A percentile compares a stretch with the other conserved stretches of the same genome.
Conservation (phyloP, 2,329 filamentous ascomycete species). For the Colletotrichum eleusines region DNA sequence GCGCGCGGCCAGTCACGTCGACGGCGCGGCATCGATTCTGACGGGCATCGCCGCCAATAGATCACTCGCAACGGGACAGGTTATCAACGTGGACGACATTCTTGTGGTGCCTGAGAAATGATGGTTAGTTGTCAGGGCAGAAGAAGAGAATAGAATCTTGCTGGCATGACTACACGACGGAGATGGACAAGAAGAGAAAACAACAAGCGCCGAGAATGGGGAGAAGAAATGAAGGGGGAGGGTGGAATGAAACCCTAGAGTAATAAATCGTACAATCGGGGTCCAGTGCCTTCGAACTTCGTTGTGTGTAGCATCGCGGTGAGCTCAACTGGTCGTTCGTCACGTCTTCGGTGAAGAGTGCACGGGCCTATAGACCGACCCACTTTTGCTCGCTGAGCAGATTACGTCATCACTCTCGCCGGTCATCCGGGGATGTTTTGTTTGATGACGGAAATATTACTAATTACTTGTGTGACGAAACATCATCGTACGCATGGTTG, state of each 20-base stretch:
- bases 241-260: neutral
- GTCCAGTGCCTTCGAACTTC: no score
- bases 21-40: constrained; percentile 69
- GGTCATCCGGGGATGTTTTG: no score
- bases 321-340: no score
- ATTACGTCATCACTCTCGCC: neutral
- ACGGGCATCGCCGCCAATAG: constrained; percentile 71
- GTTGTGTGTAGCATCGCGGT: no score
- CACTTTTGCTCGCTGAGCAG: neutral
- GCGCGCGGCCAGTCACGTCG: constrained; percentile 68
- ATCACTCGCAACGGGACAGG: constrained; percentile 68
- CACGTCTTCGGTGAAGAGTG: neutral
- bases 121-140: neutral
- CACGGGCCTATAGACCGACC: neutral
- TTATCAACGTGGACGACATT: constrained; percentile 67
- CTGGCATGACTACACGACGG: neutral
- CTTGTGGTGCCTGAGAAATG: constrained; percentile 49
- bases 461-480: no score
- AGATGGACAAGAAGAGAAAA: neutral
- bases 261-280: no score
- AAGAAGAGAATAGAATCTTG: neutral
- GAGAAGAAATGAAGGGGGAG: neutral
- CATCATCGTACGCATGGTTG: neutral
- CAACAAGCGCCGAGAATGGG: neutral
- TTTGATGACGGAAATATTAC: neutral